Evolutionary conservation across 2,329 filamentous ascomycete species (phyloP).

Genomic region (Volutella citrinella): DNA sequence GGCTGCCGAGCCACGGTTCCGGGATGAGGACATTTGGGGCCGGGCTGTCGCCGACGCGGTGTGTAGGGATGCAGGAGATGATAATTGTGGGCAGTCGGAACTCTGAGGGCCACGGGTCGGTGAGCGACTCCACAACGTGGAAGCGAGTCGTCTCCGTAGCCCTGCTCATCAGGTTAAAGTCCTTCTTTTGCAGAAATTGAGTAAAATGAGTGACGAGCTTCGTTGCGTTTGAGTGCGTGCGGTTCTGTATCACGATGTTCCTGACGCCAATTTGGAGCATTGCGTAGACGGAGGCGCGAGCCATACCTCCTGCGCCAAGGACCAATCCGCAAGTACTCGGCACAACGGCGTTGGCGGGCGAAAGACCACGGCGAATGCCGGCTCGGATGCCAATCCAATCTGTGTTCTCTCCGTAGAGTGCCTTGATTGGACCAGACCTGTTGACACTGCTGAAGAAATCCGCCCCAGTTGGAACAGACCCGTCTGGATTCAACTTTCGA

Average conservation of each 20-base stretch:
- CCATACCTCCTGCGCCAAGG: conserved; percentile 72
- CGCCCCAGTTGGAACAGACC: conserved; percentile 53
- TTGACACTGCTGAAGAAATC: conserved; percentile 52
- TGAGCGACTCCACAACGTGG: conserved; percentile 55
- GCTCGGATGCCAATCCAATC: conserved; percentile 79
- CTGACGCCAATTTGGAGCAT: conserved; percentile 75
- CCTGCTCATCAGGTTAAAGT: conserved; percentile 41
- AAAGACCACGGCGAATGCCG: conserved; percentile 69
- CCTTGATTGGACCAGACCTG: conserved; percentile 62
- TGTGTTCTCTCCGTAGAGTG: conserved; percentile 75
- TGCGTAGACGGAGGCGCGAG: conserved; percentile 72
- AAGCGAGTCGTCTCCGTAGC: conserved; percentile 46
- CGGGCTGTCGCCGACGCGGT: conserved; percentile 60
- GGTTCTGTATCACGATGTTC: conserved; percentile 73
- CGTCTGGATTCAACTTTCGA: conserved; percentile 55
- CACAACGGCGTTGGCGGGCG: conserved; percentile 65
- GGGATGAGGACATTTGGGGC: conserved; percentile 71
- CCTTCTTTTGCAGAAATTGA: conserved; percentile 44
- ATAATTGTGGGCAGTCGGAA: conserved; percentile 69
- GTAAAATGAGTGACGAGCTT: conserved; percentile 69
- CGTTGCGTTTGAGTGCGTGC: conserved; percentile 64
- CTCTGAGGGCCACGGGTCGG: conserved; percentile 62
- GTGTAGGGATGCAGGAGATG: conserved; percentile 72
- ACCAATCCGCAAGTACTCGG: conserved; percentile 55
- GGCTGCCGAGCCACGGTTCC: conserved; percentile 65